phyloP scores from a whole-genome alignment of 805 yeast genomes.

The Ogataea naganishii region DNA sequence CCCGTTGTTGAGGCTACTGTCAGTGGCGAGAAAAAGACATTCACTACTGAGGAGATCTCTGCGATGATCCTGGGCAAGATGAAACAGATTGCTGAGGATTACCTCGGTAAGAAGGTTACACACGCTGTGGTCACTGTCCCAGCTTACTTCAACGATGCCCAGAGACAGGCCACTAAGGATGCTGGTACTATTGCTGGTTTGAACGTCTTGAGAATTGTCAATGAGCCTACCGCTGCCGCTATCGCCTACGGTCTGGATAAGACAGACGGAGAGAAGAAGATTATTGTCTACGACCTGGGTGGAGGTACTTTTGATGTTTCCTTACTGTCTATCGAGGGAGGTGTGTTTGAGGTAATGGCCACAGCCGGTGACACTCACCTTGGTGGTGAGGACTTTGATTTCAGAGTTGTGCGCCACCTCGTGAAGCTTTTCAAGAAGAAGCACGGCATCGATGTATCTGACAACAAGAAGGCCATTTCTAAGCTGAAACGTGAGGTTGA shows the following conservation, averaged over 20 bases:
- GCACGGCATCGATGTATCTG: constrained; percentile 73
- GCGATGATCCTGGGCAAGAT: constrained; percentile 88
- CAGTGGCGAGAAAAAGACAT: constrained; percentile 78
- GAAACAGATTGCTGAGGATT: constrained; percentile 89
- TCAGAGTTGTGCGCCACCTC: constrained; percentile 81
- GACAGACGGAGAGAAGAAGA: constrained; percentile 76
- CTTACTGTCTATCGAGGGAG: constrained; percentile 76
- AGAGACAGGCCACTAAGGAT: constrained; percentile 90
- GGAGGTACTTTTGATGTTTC: constrained; percentile 98
- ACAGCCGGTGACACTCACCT: constrained; percentile 95
- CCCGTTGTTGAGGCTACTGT: constrained; percentile 82
- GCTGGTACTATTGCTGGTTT: constrained; percentile 90
- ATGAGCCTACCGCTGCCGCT: constrained; percentile 97
- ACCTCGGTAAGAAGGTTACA: constrained; percentile 73
- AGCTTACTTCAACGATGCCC: constrained; percentile 90
- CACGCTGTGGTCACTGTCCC: constrained; percentile 92
- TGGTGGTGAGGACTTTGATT: constrained; percentile 97
- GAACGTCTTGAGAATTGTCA: constrained; percentile 80
- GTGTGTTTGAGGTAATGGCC: constrained; percentile 87
- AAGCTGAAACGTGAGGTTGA: constrained; percentile 96
- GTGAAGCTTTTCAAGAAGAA: constrained; percentile 87
- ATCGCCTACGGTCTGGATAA: constrained; percentile 92
- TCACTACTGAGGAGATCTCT: constrained; percentile 92
- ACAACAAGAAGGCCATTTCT: constrained; percentile 80
- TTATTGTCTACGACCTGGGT: constrained; percentile 89